phyloP scores from a whole-genome alignment of 2,329 filamentous ascomycete genomes.

The Colletotrichum somersetense region DNA sequence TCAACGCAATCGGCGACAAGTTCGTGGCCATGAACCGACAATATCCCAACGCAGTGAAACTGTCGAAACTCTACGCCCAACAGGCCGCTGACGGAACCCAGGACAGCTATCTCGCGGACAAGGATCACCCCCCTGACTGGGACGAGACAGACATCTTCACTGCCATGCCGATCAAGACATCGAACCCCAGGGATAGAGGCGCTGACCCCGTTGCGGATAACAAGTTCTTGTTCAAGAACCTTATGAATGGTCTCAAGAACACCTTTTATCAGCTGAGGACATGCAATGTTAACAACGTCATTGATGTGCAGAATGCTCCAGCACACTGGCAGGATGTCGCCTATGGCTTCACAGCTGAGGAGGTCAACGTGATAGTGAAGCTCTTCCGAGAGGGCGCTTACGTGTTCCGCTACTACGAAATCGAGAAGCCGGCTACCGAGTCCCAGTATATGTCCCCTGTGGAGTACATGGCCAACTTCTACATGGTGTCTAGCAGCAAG shows the following conservation, averaged over 20 bases:
- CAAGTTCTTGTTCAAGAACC: constrained; percentile 96
- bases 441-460: constrained; percentile 83
- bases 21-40: constrained; percentile 98
- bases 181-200: constrained; percentile 88
- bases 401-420: constrained; percentile 96
- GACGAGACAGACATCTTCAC: constrained; percentile 98
- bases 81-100: constrained; percentile 72
- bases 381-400: constrained; percentile 96
- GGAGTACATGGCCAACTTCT: constrained; percentile 93
- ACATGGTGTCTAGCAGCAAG: constrained; percentile 92
- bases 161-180: constrained; percentile 95
- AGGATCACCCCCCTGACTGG: constrained; percentile 87
- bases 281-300: constrained; percentile 78
- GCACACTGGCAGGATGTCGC: constrained; percentile 95
- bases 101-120: constrained; percentile 88
- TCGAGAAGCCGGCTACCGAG: constrained; percentile 82
- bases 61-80: constrained; percentile 81
- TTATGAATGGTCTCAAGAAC: constrained; percentile 95
- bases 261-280: constrained; percentile 95
- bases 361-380: constrained; percentile 96
- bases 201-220: constrained; percentile 95
- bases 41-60: constrained; percentile 93
- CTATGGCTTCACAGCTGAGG: constrained; percentile 96
- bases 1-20: constrained; percentile 98
- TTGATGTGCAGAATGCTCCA: constrained; percentile 84